Base-by-base conservation (phyloP, 495 filamentous ascomycete species). In the Trichoderma reesei region DNA sequence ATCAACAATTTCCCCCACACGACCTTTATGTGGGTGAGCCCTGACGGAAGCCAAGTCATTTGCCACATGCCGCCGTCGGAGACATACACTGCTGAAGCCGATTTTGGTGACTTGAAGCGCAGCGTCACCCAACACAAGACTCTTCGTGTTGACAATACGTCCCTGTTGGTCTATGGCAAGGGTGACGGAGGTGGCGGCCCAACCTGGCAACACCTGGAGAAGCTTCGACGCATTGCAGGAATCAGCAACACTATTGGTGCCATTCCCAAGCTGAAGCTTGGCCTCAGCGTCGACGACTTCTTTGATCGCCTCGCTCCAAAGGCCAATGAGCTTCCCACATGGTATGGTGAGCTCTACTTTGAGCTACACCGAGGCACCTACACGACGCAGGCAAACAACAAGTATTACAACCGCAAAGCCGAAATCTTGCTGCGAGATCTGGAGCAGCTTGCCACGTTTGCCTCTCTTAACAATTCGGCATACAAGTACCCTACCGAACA, bases 1-100 rank as follows among this genome's bases (percentile, higher is more conserved):
- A 97, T 98, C 80, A 98, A 98, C 78, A 96, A 89, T 65, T 98
- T 98, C 76, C 94, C 94, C 1, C 94, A 98, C 68, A 97, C 93
- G 1, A 98, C 94, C 1, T 98, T 98, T 80, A 94, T 94, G 70
- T 98, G 94, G 94, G 92, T 98, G 20, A 80, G 91, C 2, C 83
- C 96, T 34, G 94, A 98, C 71, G 92, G 93, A 18, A 95, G 89
- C 65, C 94, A 98, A 70, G 94, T 98, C 51, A 82, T 98, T 61
- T 97, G 93, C 74, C 94, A 98, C 72, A 98, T 98, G 94, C 80
- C 91, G 18, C 93, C 94, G 10, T 79, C 90, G 5, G 90, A 98
- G 71, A 98, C 94, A 0, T 97, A 98, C 72, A 98, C 94, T 10
- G 90, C 94, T 2, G 85, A 90, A 67, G 94, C 94, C 14, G 87